Percentiles rank a stretch among this genome's conserved stretches.
Conservation (phyloP, 225 moss, liverwort and hornwort species). For the Ulota crispa region DNA sequence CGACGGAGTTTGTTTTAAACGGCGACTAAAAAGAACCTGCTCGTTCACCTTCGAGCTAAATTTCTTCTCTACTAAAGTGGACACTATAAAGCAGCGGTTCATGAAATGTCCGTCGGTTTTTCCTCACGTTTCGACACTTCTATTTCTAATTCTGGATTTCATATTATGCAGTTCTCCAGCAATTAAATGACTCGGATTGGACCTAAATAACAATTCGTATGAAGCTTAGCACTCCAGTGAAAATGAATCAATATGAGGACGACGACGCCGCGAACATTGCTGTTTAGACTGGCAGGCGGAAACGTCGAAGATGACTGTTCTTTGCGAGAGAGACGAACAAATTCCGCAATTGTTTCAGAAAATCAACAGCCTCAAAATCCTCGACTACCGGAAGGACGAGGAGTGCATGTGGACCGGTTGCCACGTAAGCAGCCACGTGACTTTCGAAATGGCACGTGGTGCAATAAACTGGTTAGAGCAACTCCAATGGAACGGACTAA, state of each 20-base stretch:
- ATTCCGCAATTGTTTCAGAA: background rate
- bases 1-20: too few relatives aligned
- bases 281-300: background rate
- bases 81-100: background rate
- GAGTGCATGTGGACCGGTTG: background rate
- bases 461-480: background rate
- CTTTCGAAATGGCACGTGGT: background rate
- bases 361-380: background rate
- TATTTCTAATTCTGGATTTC: background rate
- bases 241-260: background rate
- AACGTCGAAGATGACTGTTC: background rate
- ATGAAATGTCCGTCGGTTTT: background rate
- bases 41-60: background rate
- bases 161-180: background rate
- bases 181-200: background rate
- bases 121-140: constrained; percentile 13
- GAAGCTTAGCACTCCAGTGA: background rate
- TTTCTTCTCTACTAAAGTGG: background rate
- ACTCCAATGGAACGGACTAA: too few relatives aligned
- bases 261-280: background rate
- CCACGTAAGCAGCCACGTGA: background rate
- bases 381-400: background rate
- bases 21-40: background rate
- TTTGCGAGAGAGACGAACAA: background rate
- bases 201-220: background rate